Evolutionary conservation across 441 rosid species (phyloP), one percentile per base, ranked within the genome.

Genomic region (Omphalea diandra): DNA sequence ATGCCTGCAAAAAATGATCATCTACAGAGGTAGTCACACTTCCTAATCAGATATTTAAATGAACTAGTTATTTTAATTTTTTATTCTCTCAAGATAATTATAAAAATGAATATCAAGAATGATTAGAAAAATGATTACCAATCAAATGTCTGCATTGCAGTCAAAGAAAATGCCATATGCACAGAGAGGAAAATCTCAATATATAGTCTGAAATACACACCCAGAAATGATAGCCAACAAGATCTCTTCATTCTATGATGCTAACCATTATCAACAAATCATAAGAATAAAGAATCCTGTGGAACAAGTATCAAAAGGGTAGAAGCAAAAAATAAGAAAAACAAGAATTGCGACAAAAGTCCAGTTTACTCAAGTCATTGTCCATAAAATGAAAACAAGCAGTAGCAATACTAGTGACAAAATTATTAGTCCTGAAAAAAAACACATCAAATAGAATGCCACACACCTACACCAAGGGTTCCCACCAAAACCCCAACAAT

Each of bases 401-500:
- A 47, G 2, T 7, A 35, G 52, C 4, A 59, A 1, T 3, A 59
- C 3, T 22, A 57, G 35, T 3, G 59, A 35, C 14, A 31, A 38
- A 14, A 47, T 15, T n/a, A 33, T 9, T 58, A 60, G 18, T 20
- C 27, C 35, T 22, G n/a, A 69, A 50, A 59, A n/a, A 14, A 44
- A 26, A 35, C 46, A 31, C 32, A 40, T 31, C 22, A 22, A 72
- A 36, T 14, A 63, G 47, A 71, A 15, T 27, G 22, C 31, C 53
- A 43, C 88, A 75, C 85, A 91, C 97, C 97, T 56, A 85, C 97
- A 75, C 98, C 97, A 53, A 91, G 97, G 43, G 98, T 91, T 65
- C 98, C 98, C 60, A 91, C 97, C 83, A 94, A 81, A 73, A 91
- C 86, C 69, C 97, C 97, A 65, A 94, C 78, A 60, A 91, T 87